Evolutionary conservation across 2,329 filamentous ascomycete species (phyloP).

Genomic region (Paraphoma sp.): DNA sequence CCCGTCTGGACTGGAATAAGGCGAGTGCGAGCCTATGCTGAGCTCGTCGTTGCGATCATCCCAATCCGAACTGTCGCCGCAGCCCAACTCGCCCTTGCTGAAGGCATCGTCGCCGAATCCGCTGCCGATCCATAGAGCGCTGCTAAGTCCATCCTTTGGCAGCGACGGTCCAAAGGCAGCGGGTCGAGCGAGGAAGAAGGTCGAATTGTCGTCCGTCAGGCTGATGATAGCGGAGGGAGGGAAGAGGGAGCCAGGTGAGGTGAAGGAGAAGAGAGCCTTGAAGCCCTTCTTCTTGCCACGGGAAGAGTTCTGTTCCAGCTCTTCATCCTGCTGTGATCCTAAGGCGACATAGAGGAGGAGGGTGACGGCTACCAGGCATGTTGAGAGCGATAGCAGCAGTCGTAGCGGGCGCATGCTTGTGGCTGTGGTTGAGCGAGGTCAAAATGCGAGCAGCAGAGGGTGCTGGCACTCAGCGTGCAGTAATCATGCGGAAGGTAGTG

Average conservation of each 20-base stretch:
- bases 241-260: slow-evolving; percentile 81
- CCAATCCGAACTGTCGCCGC: slow-evolving; percentile 94
- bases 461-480: slow-evolving; percentile 25
- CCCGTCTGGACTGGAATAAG: not conserved
- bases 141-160: slow-evolving; percentile 78
- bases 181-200: slow-evolving; percentile 91
- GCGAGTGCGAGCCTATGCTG: slow-evolving; percentile 3
- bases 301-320: slow-evolving; percentile 16
- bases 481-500: slow-evolving; percentile 29
- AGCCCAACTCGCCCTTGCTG: slow-evolving; percentile 81
- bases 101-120: slow-evolving; percentile 82
- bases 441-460: slow-evolving; percentile 27
- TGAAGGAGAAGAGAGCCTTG: slow-evolving; percentile 56
- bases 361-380: slow-evolving; percentile 51
- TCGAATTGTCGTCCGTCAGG: slow-evolving; percentile 96
- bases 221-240: slow-evolving; percentile 95
- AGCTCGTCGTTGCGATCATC: slow-evolving; percentile 57
- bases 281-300: slow-evolving; percentile 43
- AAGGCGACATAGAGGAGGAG: slow-evolving; percentile 52
- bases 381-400: slow-evolving; percentile 51
- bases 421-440: slow-evolving; percentile 4
- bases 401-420: slow-evolving; percentile 45
- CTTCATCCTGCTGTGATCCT: slow-evolving; percentile 25
- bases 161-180: slow-evolving; percentile 89
- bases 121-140: slow-evolving; percentile 90